Base-by-base conservation (phyloP, 495 filamentous ascomycete genomes). In the Polyplosphaeria fusca region DNA sequence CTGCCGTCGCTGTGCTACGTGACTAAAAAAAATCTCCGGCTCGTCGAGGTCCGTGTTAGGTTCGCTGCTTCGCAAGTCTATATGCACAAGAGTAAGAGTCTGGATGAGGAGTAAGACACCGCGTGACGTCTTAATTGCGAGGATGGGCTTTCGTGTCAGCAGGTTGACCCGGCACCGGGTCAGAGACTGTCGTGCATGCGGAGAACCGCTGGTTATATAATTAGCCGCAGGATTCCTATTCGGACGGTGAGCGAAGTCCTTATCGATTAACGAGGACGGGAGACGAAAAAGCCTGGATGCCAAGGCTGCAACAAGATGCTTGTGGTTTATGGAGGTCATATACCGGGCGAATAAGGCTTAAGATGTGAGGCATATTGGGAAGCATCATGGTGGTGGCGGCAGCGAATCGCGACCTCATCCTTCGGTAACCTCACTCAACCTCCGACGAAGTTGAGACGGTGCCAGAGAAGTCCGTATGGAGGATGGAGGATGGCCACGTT, bases 331-430 rank as follows among this genome's bases (percentile, higher is more conserved):
- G 22, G 24, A 51, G 11, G 25, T 16, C 16, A 54, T 55, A 61
- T 61, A 50, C 51, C 58, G 44, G 38, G n/a, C 48, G 32, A 42
- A 47, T 60, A 47, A 60, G 28, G 7, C 39, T 53, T 53, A 44
- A 44, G 50, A 43, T 28, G 50, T 12, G 19, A 3, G n/a, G 4
- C 20, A 41, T 55, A 28, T 24, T 18, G 43, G 11, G 47, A 50
- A 23, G 47, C 22, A 20, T 38, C 30, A 39, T 13, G n/a, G n/a
- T 42, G 30, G 30, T 35, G 14, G 30, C 23, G 41, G 13, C 47
- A 42, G 41, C 52, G 52, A 55, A 55, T 55, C 52, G 40, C 41
- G 9, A 16, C 7, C 30, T 14, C 7, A 35, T 35, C 7, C 7
- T 7, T 7, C 19, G 39, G 39, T 18, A 40, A 22, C 39, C 7